These are phyloP conservation scores for Globisporangium okanoganense DNA, from an alignment of 352 stramenopile species.

Conservation along the genomic window DNA sequence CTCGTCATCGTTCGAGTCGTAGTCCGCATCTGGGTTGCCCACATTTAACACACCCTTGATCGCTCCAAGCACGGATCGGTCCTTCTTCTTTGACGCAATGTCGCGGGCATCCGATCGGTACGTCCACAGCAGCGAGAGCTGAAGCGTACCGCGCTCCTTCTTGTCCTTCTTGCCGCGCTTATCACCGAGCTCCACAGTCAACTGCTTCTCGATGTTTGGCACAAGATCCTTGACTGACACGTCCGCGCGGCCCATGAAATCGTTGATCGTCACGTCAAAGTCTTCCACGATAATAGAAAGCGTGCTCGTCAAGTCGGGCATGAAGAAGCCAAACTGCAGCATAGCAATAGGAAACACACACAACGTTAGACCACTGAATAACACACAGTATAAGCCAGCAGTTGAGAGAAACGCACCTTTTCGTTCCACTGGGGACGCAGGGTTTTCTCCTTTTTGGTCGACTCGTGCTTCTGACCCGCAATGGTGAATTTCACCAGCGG, in stretches of 20 bases:
- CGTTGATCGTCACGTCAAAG: constrained; percentile 72
- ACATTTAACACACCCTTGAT: constrained; percentile 37
- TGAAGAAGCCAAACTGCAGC: constrained; percentile 59
- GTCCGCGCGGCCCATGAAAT: constrained; percentile 73
- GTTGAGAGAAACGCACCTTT: constrained; percentile 22
- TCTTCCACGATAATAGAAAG: constrained; percentile 64
- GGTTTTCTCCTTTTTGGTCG: constrained; percentile 68
- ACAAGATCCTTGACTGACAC: constrained; percentile 50
- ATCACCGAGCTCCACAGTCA: constrained; percentile 52
- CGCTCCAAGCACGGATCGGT: constrained; percentile 45
- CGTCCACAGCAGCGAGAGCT: constrained; percentile 58
- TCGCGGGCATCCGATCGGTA: constrained; percentile 44
- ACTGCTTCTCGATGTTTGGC: constrained; percentile 49
- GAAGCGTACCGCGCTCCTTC: constrained; percentile 45
- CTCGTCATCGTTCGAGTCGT: constrained; percentile 69
- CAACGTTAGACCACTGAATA: too few species aligned
- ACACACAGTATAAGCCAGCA: neutral
- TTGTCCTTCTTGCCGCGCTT: constrained; percentile 73
- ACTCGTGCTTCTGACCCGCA: constrained; percentile 80
- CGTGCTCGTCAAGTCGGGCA: constrained; percentile 47
- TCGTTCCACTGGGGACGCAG: constrained; percentile 77
- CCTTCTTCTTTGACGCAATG: constrained; percentile 72
- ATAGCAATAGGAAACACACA: neutral
- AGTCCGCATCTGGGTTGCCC: constrained; percentile 60
- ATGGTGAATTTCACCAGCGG: constrained; percentile 80